phyloP scores from a whole-genome alignment of 2,329 filamentous ascomycete genomes.

The Trichoderma aggressivum region DNA sequence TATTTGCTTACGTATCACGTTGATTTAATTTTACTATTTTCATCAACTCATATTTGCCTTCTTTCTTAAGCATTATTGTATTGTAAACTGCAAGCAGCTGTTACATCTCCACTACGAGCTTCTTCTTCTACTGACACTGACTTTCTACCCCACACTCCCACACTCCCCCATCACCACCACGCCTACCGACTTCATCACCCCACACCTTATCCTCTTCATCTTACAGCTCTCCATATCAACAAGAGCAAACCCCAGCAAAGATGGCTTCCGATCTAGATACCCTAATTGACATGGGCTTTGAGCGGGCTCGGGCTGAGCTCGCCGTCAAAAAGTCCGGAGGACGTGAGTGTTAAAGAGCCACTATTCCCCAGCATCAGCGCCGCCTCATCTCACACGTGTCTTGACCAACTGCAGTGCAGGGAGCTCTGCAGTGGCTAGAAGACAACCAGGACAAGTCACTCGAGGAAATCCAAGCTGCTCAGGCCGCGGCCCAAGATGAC shows the following conservation, averaged over 20 bases:
- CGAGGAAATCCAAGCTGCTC: conserved; percentile 68
- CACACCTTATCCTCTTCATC: not conserved
- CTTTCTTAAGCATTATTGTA: not conserved
- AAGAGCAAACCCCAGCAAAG: not conserved
- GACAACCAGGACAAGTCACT: conserved; percentile 83
- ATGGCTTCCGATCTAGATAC: conserved; percentile 58
- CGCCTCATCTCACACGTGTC: conserved; percentile 16
- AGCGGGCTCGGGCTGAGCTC: conserved; percentile 74
- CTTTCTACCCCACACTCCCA: conserved; percentile 6
- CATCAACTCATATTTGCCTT: not conserved
- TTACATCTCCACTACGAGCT: not conserved
- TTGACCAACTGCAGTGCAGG: conserved; percentile 61
- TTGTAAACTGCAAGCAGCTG: not conserved
- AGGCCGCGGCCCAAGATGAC: conserved; percentile 45
- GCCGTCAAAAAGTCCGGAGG: conserved; percentile 82
- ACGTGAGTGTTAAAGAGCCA: conserved; percentile 50
- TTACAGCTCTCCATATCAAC: not conserved
- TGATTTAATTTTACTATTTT: not conserved
- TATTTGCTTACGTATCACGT: not conserved
- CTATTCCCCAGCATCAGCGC: not conserved
- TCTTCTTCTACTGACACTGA: not conserved
- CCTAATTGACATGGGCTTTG: conserved; percentile 74
- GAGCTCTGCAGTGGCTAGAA: conserved; percentile 92
- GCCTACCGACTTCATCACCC: conserved; percentile 7
- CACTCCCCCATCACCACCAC: not conserved